Percentiles rank a stretch among this genome's conserved stretches.
Conservation (phyloP, 352 stramenopile genomes). For the Achlya hypogyna region DNA sequence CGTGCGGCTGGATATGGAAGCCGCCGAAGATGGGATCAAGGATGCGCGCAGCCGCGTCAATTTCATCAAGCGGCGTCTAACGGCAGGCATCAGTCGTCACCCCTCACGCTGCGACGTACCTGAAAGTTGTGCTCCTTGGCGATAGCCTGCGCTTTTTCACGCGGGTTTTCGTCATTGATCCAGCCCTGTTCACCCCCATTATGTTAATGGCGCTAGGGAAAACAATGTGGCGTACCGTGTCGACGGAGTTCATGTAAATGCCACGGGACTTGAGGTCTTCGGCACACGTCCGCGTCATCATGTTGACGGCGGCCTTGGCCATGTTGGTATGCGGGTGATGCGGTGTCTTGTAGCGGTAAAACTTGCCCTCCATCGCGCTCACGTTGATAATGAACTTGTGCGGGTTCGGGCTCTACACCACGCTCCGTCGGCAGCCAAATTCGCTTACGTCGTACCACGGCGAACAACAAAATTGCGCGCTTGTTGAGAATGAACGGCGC, state of each 20-base stretch:
- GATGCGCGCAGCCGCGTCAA: constrained; percentile 90
- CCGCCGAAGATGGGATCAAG: constrained; percentile 89
- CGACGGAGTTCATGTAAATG: constrained; percentile 94
- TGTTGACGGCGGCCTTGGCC: constrained; percentile 94
- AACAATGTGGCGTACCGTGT: constrained; percentile 45
- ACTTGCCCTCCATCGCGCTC: constrained; percentile 97
- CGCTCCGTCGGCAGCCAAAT: background rate
- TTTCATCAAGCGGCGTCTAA: constrained; percentile 92
- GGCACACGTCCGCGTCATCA: constrained; percentile 90
- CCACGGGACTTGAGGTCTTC: constrained; percentile 79
- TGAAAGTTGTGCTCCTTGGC: constrained; percentile 89
- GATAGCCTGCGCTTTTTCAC: constrained; percentile 85
- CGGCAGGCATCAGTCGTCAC: background rate
- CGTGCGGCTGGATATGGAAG: constrained; percentile 34
- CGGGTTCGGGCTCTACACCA: constrained; percentile 32
- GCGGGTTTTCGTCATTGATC: constrained; percentile 96
- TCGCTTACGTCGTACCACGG: constrained; percentile 30
- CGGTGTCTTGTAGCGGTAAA: constrained; percentile 95
- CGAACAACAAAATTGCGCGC: constrained; percentile 47
- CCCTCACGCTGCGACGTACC: constrained; percentile 23
- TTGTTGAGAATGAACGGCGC: constrained; percentile 93
- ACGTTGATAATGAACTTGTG: constrained; percentile 91
- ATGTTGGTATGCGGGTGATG: constrained; percentile 98
- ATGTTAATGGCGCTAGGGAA: background rate
- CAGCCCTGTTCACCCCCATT: constrained; percentile 67